A percentile compares a stretch with the other conserved stretches of the same genome.
Conservation (phyloP, 805 yeast species). For the Ascoidea rubescens region DNA sequence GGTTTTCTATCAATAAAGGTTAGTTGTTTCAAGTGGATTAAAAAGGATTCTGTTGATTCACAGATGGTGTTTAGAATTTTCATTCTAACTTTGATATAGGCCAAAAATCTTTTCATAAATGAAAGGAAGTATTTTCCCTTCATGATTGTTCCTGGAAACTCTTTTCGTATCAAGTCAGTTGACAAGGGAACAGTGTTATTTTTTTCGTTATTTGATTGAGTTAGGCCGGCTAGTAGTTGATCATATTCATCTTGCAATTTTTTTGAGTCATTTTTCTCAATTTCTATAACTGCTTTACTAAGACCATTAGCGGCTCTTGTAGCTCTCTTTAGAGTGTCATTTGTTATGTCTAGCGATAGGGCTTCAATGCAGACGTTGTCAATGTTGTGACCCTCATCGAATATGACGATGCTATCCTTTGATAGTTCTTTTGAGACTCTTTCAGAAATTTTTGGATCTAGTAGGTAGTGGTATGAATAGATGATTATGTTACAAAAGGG, state of each 20-base stretch:
- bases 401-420: constrained; percentile 84
- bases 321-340: constrained; percentile 76
- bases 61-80: constrained; percentile 93
- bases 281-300: constrained; percentile 71
- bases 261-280: constrained; percentile 69
- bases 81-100: constrained; percentile 92
- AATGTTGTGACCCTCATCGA: constrained; percentile 97
- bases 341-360: constrained; percentile 79
- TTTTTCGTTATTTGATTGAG: constrained; percentile 57
- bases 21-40: constrained; percentile 84
- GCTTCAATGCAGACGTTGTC: constrained; percentile 98
- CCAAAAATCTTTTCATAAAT: constrained; percentile 82
- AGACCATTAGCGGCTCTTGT: constrained; percentile 74
- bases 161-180: constrained; percentile 69
- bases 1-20: constrained; percentile 93
- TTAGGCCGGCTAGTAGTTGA: constrained; percentile 75
- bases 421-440: constrained; percentile 87
- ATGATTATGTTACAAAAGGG: constrained; percentile 87
- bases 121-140: constrained; percentile 96
- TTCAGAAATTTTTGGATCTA: constrained; percentile 95
- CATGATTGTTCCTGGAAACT: constrained; percentile 93
- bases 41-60: constrained; percentile 90
- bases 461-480: constrained; percentile 88
- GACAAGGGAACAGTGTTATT: constrained; percentile 24
- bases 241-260: constrained; percentile 85